A percentile compares a stretch with the other conserved stretches of the same genome.
Conservation (phyloP, 768 basidiomycete species). For the Exsudoporus frostii region DNA sequence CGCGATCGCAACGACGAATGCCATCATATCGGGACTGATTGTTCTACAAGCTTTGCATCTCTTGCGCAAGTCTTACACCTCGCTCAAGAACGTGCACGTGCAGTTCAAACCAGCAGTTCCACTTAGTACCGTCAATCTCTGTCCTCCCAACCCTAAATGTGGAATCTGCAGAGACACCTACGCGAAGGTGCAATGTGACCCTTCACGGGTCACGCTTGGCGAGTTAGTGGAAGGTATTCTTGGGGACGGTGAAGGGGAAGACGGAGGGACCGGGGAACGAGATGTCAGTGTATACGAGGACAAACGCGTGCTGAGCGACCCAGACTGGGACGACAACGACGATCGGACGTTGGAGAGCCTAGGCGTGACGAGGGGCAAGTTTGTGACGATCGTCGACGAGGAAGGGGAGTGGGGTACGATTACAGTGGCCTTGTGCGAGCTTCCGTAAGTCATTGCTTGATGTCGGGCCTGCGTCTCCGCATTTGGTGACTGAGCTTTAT, state of each 20-base stretch:
- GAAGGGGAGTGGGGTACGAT: constrained; percentile 75
- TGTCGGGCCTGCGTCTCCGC: neutral
- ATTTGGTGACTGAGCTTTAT: neutral
- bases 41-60: constrained; percentile 90
- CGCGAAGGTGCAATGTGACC: constrained; percentile 69
- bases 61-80: constrained; percentile 59
- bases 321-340: constrained; percentile 90
- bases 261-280: constrained; percentile 36
- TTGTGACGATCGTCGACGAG: constrained; percentile 86
- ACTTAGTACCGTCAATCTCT: constrained; percentile 64
- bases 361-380: constrained; percentile 78
- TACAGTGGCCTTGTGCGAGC: constrained; percentile 59
- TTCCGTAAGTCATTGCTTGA: constrained; percentile 59
- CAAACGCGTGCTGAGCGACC: constrained; percentile 82
- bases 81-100: constrained; percentile 71
- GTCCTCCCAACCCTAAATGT: constrained; percentile 71
- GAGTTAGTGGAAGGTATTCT: constrained; percentile 70
- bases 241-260: constrained; percentile 41
- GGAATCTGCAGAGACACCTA: constrained; percentile 89
- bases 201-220: constrained; percentile 61
- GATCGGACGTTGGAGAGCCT: constrained; percentile 79
- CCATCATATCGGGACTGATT: constrained; percentile 92
- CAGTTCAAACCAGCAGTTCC: constrained; percentile 79
- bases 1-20: constrained; percentile 98
- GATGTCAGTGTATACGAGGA: constrained; percentile 87